phyloP scores from a whole-genome alignment of 305 asterid genomes.

The Fraxinus baroniana region DNA sequence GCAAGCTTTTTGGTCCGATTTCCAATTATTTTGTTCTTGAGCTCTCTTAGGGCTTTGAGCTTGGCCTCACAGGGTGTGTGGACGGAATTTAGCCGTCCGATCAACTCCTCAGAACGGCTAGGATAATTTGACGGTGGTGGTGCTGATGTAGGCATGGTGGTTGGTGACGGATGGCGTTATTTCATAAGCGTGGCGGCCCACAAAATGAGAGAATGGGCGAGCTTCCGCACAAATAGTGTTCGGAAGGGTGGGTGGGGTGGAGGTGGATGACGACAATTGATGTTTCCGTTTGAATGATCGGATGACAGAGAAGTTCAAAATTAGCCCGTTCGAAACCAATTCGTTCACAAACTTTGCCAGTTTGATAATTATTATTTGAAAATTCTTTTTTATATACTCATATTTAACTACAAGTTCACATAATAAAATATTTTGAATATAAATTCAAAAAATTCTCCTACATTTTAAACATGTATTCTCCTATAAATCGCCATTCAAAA shows the following conservation, averaged over 20 bases:
- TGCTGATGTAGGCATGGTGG: conserved; percentile 57
- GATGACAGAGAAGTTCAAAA: not conserved
- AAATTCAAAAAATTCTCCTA: too few species aligned
- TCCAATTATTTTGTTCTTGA: conserved; percentile 95
- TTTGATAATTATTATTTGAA: too few species aligned
- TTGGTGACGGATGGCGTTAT: conserved; percentile 1
- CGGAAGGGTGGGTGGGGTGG: not conserved
- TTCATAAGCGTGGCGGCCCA: not conserved
- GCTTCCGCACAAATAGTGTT: not conserved
- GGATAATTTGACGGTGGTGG: conserved; percentile 39
- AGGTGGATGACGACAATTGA: not conserved
- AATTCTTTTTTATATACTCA: too few species aligned
- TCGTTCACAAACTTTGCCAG: too few species aligned
- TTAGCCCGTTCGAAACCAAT: not conserved
- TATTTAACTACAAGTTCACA: too few species aligned
- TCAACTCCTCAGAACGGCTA: conserved; percentile 68
- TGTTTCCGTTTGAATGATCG: not conserved
- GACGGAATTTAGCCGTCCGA: conserved; percentile 52
- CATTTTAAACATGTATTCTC: too few species aligned
- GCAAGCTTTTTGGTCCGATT: conserved; percentile 84
- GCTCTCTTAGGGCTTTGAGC: conserved; percentile 76
- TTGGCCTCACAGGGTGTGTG: conserved; percentile 45
- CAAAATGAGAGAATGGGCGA: not conserved
- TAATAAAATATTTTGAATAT: too few species aligned
- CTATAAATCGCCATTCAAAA: too few species aligned